A percentile compares a stretch with the other conserved stretches of the same genome.
These are phyloP conservation scores for Erucastrum elatum DNA, from an alignment of 345 rosid genomes.

Conservation along the genomic window DNA sequence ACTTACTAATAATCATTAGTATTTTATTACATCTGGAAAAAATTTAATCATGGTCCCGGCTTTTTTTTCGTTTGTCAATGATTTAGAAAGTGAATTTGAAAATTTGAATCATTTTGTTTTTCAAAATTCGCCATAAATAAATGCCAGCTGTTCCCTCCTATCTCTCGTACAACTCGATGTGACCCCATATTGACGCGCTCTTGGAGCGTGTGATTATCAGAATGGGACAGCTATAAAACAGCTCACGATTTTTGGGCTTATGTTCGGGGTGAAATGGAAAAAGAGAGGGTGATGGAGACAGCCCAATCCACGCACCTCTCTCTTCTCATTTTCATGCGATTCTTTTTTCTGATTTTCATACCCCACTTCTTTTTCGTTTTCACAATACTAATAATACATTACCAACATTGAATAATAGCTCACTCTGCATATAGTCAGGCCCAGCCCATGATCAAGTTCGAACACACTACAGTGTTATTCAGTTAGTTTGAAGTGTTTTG, in stretches of 20 bases:
- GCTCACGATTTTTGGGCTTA: slow-evolving; percentile 34
- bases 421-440: too few species aligned
- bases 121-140: neutral
- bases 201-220: slow-evolving; percentile 12
- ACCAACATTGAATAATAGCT: too few species aligned
- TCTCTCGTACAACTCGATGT: neutral
- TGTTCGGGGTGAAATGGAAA: neutral
- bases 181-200: slow-evolving; percentile 3
- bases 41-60: neutral
- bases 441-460: neutral
- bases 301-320: slow-evolving; percentile 14
- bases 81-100: slow-evolving; percentile 1
- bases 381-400: neutral
- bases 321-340: slow-evolving; percentile 14
- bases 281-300: slow-evolving; percentile 30
- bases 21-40: neutral
- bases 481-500: neutral
- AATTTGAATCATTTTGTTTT: neutral
- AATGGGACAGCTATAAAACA: slow-evolving; percentile 31
- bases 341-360: neutral
- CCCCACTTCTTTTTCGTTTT: neutral
- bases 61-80: neutral
- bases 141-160: slow-evolving; percentile 14
- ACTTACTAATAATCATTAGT: neutral
- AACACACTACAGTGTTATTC: neutral